Percentiles rank a stretch among this genome's conserved stretches.
phyloP scores from a whole-genome alignment of 148 eudicot species.

The Gaultheria prostrata region DNA sequence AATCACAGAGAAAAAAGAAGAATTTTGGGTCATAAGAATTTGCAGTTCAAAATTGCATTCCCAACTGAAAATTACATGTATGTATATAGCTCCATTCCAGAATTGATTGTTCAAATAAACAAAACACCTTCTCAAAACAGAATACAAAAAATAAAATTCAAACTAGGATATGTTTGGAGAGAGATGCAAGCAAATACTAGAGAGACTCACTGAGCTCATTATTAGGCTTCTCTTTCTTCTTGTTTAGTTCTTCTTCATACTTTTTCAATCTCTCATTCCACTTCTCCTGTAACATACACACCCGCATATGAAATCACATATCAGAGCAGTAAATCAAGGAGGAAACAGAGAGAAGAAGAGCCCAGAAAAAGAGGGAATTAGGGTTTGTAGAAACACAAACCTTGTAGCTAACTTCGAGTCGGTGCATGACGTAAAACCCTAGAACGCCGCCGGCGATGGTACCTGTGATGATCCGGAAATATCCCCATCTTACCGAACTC shows the following conservation, averaged over 20 bases:
- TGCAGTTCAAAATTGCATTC: neutral
- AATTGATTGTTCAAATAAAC: constrained; percentile 8
- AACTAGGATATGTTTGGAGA: neutral
- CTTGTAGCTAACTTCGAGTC: constrained; percentile 47
- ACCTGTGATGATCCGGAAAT: constrained; percentile 44
- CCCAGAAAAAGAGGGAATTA: neutral
- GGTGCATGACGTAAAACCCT: constrained; percentile 58
- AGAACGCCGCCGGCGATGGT: constrained; percentile 44
- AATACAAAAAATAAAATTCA: neutral
- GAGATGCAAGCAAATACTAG: neutral
- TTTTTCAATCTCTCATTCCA: constrained; percentile 54
- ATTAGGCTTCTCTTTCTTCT: constrained; percentile 20
- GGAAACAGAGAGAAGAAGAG: neutral
- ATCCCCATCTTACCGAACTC: constrained; percentile 43
- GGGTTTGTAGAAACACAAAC: constrained; percentile 17
- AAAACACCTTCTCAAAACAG: neutral
- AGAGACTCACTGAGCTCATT: constrained; percentile 25
- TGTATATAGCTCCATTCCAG: neutral
- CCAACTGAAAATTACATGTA: too few species aligned
- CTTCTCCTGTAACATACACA: constrained; percentile 33
- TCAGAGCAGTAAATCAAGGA: neutral
- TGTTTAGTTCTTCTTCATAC: constrained; percentile 41
- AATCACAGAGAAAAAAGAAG: neutral
- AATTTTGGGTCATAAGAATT: neutral
- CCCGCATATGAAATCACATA: neutral